phyloP scores from a whole-genome alignment of 352 stramenopile genomes.

The Phytophthora podocarpi region DNA sequence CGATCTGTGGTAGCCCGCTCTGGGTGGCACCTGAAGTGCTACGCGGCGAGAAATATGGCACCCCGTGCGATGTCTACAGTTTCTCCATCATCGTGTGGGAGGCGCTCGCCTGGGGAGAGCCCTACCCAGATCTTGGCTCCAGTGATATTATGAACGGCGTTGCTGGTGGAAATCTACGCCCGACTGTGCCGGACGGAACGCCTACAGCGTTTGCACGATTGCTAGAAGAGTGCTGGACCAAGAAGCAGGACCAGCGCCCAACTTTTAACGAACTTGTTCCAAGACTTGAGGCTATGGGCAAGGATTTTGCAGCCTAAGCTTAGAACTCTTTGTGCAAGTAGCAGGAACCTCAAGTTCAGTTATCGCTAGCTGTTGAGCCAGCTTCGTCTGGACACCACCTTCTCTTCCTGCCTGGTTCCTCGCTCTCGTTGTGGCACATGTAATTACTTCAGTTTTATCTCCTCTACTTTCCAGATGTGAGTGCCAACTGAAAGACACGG shows the following conservation, averaged over 20 bases:
- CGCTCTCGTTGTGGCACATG: constrained; percentile 4
- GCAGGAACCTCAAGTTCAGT: constrained; percentile 13
- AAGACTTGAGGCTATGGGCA: constrained; percentile 78
- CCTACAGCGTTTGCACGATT: constrained; percentile 54
- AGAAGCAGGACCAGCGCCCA: constrained; percentile 80
- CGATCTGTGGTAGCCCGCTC: constrained; percentile 80
- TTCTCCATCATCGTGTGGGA: constrained; percentile 93
- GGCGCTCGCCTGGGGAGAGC: constrained; percentile 77
- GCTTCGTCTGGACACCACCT: background rate
- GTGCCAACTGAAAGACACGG: constrained; percentile 68
- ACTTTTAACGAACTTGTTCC: constrained; percentile 86
- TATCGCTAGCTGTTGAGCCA: constrained; percentile 13
- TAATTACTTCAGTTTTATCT: constrained; percentile 32
- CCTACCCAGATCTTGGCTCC: constrained; percentile 78
- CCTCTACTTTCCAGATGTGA: constrained; percentile 8
- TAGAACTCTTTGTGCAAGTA: constrained; percentile 14
- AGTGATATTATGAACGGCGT: constrained; percentile 90
- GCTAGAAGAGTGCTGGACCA: constrained; percentile 85
- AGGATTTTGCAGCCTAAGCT: constrained; percentile 60
- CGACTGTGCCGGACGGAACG: constrained; percentile 74
- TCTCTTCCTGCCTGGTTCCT: background rate
- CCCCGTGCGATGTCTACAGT: constrained; percentile 84
- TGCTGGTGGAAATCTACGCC: constrained; percentile 70
- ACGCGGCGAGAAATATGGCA: constrained; percentile 82
- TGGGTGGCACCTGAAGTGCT: constrained; percentile 86